These are phyloP conservation scores for Hypoxylon subgilvum DNA, from an alignment of 495 filamentous ascomycete genomes.

Conservation along the genomic window DNA sequence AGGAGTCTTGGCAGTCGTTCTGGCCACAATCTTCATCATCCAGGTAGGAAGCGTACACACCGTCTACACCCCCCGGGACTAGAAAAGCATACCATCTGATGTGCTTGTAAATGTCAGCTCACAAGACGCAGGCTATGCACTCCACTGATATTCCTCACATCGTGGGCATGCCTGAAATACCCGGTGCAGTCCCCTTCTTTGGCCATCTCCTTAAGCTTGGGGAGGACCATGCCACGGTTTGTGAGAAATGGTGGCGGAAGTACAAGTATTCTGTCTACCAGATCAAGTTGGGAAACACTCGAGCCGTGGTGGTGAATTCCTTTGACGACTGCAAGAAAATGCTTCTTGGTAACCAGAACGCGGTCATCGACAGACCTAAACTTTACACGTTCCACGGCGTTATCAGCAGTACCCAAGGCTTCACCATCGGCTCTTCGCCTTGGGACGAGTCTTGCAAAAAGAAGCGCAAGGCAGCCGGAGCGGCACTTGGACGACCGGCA, in stretches of 20 bases:
- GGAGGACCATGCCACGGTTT: slow-evolving; percentile 61
- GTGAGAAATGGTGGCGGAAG: slow-evolving; percentile 60
- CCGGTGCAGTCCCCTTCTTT: slow-evolving; percentile 55
- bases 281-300: slow-evolving; percentile 60
- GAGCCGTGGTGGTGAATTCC: slow-evolving; percentile 57
- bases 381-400: slow-evolving; percentile 59
- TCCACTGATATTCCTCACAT: slow-evolving; percentile 41
- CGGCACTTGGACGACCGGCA: slow-evolving; percentile 53
- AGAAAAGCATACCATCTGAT: not conserved
- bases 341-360: slow-evolving; percentile 55
- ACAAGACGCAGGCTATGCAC: slow-evolving; percentile 2
- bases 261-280: slow-evolving; percentile 62
- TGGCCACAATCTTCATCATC: not conserved
- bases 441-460: slow-evolving; percentile 62
- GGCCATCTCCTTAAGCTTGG: slow-evolving; percentile 63
- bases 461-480: slow-evolving; percentile 57
- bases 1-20: not conserved
- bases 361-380: slow-evolving; percentile 55
- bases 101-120: not conserved
- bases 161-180: slow-evolving; percentile 57
- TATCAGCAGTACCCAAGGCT: slow-evolving; percentile 54
- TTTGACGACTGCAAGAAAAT: slow-evolving; percentile 55
- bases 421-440: slow-evolving; percentile 53
- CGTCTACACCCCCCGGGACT: not conserved
- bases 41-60: not conserved